Evolutionary conservation across 2,329 filamentous ascomycete genomes (phyloP), one percentile per base, ranked within the genome.

Genomic region (Pestalotiopsis sp.): DNA sequence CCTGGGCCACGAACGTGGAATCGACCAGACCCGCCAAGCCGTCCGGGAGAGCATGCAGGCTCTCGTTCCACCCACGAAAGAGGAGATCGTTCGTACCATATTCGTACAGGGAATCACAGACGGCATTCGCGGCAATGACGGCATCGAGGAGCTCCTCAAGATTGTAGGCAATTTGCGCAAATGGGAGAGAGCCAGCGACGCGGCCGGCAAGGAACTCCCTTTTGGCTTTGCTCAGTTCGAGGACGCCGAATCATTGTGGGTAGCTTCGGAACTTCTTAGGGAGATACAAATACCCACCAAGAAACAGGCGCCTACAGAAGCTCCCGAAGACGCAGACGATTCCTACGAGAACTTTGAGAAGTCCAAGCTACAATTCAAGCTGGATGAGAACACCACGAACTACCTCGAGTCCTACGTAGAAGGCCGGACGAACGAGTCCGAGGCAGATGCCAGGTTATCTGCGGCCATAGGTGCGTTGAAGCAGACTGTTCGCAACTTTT

Each of bases 141-240:
- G 89, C 40, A 85, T 98, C 66, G 92, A 98, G 81, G 88, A 86
- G 67, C 88, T 99, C 48, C 82, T 99, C 57, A 83, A 87, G 59
- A 87, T 91, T n/a, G 92, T 92, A 0, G 94, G 94, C 55, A 90
- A 86, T 76, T 81, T 99, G 70, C 89, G 92, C 71, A 90, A 94
- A 74, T 99, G 94, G 94, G 94, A 94, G 70, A 85, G 93, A 69
- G 91, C 90, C 40, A 89, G 88, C 20, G 89, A 93, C 78, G 89
- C 91, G 52, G 66, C 66, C 63, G 75, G 75, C 71, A 96, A 95
- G 81, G 90, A 90, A 67, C 91, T 91, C 80, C 91, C 91, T 70
- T 98, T 98, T 83, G 96, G 95, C 14, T 98, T 99, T 81, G 96
- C 95, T 68, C 92, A 98, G 80, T 99, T 92, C 79, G 95, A 97